Base-by-base conservation (phyloP, 306 rosid species). In the Cucurbita argyrosperma region DNA sequence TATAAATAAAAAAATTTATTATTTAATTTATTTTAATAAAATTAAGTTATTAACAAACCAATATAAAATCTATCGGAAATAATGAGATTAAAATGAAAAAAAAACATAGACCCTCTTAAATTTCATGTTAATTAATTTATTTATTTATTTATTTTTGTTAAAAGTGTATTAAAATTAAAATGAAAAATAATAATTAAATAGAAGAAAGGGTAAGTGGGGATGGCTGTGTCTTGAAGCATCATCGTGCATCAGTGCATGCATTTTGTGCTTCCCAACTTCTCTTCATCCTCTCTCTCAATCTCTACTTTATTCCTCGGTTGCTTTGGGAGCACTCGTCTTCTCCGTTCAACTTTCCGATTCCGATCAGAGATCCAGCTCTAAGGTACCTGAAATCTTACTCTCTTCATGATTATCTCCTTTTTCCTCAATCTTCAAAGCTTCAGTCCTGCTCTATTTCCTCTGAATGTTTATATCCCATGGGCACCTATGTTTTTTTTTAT, bases 221-320 rank as follows among this genome's bases (percentile, higher is more conserved):
- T 90, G 85, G 96, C 91, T 67, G 87, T 88, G 98, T 83, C 98
- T 90, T 92, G 89, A 90, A 92, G 96, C 86, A 92, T 90, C 96
- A 87, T 91, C 98, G 42, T 59, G 61, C 65, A 59, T 59, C 65
- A 59, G 96, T 92, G 98, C 98, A 92, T 92, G 98, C 98, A 87
- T 87, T 92, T 87, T 80, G 83, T 84, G 81, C 84, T 46, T 73
- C 76, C 75, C 52, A 10, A 13, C 18, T 76, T 73, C 79, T 55
- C 30, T n/a, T 79, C 63, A 53, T 77, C 76, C 60, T 74, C 80
- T 82, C 72, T 79, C 75, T 69, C 55, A 59, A 59, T 62, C 74
- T 52, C 76, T 30, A 37, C 63, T 64, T 38, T 79, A 55, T 77
- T 59, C 60, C 60, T 69, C 76, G 79, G 83, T 86, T 81, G 81